Base-by-base conservation (phyloP, 2,329 filamentous ascomycete genomes). In the Apiospora phragmitis region DNA sequence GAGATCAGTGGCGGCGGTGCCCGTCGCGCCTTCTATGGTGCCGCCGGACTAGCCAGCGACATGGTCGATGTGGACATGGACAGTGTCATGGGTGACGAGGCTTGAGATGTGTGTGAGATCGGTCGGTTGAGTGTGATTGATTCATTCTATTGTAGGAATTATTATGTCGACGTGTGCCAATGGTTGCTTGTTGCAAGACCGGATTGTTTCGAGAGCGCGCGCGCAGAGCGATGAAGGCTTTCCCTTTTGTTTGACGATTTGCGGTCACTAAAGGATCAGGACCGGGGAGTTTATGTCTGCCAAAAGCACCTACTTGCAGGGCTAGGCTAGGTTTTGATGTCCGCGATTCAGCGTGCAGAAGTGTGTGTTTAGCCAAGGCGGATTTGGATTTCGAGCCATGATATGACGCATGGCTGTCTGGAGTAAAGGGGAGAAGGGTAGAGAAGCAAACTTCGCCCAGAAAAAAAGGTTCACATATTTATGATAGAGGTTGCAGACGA, bases 1-100 rank as follows among this genome's bases (percentile, higher is more conserved):
- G 82, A 86, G 73, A 75, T 77, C 24, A 59, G 66, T 1, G 66
- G 65, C 2, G 68, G 68, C 16, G 67, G 67, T 11, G 45, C 47
- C 21, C 35, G 47, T 38, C 43, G 47, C 24, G 9, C 42, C 45
- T 38, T 49, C 43, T 26, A 45, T 24, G 2, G 2, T 3, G 12
- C n/a, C n/a, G 38, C n/a, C 2, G 29, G 7, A 4, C 9, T 24
- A 7, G 32, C 45, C 14, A 42, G 35, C 7, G 45, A 51, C 18
- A 26, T 12, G 3, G 35, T 24, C 9, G 67, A 68, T 18, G 35
- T 29, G 29, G 67, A 68, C 8, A 35, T 29, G 29, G 67, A 68
- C 45, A 55, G 45, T 42, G n/a, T 29, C 1, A 68, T 68, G 67
- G 45, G 35, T 4, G 67, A 68, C 16, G 67, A 68, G 11, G 38